Evolutionary conservation across 73 alveolate species (phyloP), one percentile per base, ranked within the genome.

Genomic region (Uronychia setigera): DNA sequence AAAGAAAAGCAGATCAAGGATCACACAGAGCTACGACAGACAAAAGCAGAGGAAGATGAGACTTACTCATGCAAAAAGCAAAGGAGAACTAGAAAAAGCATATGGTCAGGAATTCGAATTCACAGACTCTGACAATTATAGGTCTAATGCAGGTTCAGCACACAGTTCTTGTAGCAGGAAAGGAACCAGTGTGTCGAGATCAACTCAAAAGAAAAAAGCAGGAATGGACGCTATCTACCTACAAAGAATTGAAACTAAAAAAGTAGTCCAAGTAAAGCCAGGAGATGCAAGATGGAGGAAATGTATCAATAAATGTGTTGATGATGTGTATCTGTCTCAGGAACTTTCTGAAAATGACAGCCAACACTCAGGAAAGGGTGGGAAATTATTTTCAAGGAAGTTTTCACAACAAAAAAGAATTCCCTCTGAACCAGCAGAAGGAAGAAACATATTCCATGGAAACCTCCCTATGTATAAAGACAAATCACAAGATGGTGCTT

Each of bases 271-370:
- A 46, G 19, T 11, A 46, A 19, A 19, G 19, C 5, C 5, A 19
- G 67, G 67, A 46, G 67, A 19, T 11, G 67, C 67, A 11, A 11
- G 19, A 19, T 46, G 67, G 67, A 5, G 67, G 19, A 46, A 46
- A 19, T 46, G 67, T 19, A 46, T 46, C 67, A 46, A 46, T 19
- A 46, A 19, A 19, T 5, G 5, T 5, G 67, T 46, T 5, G 67
- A 46, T 46, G 67, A 46, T 19, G 67, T 46, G 67, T 46, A 46
- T 46, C 67, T 46, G n/a, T 46, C 67, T 46, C 67, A 46, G 67
- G 67, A 46, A 19, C 67, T 46, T 19, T 46, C 67, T 46, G 67
- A 46, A 19, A 46, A 46, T 19, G 67, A 46, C 67, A 19, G 19
- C 67, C 5, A 5, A 46, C 5, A 11, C 5, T 11, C n/a, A 46